Conservation (phyloP, 1,284 basidiomycete genomes). For the Pterula multifida region DNA sequence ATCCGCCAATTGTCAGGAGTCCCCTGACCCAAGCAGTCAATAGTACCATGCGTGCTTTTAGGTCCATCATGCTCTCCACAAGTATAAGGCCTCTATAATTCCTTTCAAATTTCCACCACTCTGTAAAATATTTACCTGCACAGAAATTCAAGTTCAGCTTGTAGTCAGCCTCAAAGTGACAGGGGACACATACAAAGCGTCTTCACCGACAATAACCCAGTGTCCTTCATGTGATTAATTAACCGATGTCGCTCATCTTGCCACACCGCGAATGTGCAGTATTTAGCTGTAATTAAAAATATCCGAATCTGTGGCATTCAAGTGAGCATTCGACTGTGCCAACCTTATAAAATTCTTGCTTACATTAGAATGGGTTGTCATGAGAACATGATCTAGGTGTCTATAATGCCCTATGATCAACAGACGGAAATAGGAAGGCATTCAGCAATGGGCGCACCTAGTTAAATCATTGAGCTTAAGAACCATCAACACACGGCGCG, state of each 20-base stretch:
- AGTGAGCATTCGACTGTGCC: background rate
- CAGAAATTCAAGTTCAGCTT: background rate
- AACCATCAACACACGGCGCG: slow-evolving; percentile 79
- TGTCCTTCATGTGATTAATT: slow-evolving; percentile 31
- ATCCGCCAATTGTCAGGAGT: slow-evolving; percentile 34
- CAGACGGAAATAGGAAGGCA: background rate
- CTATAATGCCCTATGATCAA: slow-evolving; percentile 21
- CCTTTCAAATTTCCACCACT: slow-evolving; percentile 60
- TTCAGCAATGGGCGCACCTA: slow-evolving; percentile 27
- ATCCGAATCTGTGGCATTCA: slow-evolving; percentile 48
- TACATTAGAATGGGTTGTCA: slow-evolving; percentile 66
- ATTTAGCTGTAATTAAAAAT: slow-evolving; percentile 88
- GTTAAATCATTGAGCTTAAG: slow-evolving; percentile 79
- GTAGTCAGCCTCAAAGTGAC: background rate
- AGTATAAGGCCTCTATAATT: slow-evolving; percentile 38
- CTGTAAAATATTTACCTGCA: slow-evolving; percentile 33
- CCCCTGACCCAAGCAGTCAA: slow-evolving; percentile 57
- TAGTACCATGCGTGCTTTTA: slow-evolving; percentile 49
- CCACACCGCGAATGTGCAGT: slow-evolving; percentile 81
- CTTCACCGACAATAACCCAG: slow-evolving; percentile 38
- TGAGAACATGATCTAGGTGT: slow-evolving; percentile 58
- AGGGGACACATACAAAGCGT: slow-evolving; percentile 21
- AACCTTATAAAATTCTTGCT: background rate
- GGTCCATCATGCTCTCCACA: slow-evolving; percentile 55
- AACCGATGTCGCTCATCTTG: slow-evolving; percentile 57